phyloP scores from a whole-genome alignment of 805 yeast species.

The Torulaspora delbrueckii region DNA sequence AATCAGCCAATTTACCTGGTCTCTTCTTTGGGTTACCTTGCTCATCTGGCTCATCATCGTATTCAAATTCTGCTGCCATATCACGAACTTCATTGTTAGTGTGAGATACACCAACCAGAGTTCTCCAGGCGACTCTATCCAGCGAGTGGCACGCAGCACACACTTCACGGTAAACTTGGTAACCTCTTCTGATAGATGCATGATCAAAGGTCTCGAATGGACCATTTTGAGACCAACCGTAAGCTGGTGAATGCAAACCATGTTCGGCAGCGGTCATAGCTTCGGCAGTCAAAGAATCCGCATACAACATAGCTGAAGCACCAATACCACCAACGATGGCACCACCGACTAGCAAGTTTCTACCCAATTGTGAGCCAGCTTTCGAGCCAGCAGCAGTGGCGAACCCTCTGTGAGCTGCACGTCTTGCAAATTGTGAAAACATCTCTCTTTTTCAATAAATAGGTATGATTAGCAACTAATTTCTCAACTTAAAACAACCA shows the following conservation, averaged over 20 bases:
- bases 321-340: slow-evolving; percentile 69
- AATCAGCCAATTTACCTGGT: slow-evolving; percentile 95
- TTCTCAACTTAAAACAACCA: not conserved
- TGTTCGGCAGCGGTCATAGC: slow-evolving; percentile 99
- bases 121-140: slow-evolving; percentile 97
- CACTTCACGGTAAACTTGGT: slow-evolving; percentile 97
- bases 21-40: slow-evolving; percentile 98
- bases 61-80: slow-evolving; percentile 94
- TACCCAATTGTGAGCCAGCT: slow-evolving; percentile 2
- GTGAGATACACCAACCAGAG: slow-evolving; percentile 94
- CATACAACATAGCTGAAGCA: slow-evolving; percentile 75
- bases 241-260: slow-evolving; percentile 93
- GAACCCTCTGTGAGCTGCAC: slow-evolving; percentile 11
- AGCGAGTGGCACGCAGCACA: slow-evolving; percentile 99
- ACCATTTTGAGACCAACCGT: slow-evolving; percentile 91
- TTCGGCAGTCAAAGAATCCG: slow-evolving; percentile 79
- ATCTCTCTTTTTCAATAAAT: slow-evolving; percentile 1
- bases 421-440: slow-evolving; percentile 10
- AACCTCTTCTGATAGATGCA: slow-evolving; percentile 96
- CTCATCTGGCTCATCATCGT: slow-evolving; percentile 97
- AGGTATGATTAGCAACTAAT: not conserved
- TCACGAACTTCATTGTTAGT: slow-evolving; percentile 83
- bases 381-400: slow-evolving; percentile 5
- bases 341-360: slow-evolving; percentile 51
- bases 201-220: slow-evolving; percentile 89